A percentile compares a stretch with the other conserved stretches of the same genome.
Conservation (phyloP, 768 basidiomycete species). For the Russula emetica region DNA sequence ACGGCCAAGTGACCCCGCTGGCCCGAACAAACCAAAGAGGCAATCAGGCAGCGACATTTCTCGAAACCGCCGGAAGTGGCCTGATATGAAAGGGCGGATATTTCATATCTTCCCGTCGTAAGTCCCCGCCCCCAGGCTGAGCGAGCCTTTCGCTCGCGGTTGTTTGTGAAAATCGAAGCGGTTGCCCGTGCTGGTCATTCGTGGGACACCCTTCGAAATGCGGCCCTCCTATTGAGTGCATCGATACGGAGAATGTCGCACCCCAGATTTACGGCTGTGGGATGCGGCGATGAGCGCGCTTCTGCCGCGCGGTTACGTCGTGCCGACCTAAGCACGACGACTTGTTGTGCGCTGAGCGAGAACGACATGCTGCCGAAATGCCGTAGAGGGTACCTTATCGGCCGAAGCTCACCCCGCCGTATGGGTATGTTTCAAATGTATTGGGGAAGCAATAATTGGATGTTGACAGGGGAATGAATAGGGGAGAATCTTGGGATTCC, state of each 20-base stretch:
- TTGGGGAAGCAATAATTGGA: not conserved
- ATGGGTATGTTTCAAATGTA: conserved; percentile 11
- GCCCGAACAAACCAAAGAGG: conserved; percentile 7
- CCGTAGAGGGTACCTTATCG: conserved; percentile 9
- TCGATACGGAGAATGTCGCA: not conserved
- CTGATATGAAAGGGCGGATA: conserved; percentile 4
- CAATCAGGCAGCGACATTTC: not conserved
- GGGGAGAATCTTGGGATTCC: conserved; percentile 11
- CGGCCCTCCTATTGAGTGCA: not conserved
- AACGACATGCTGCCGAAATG: not conserved
- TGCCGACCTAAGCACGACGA: not conserved
- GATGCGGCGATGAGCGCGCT: conserved; percentile 10
- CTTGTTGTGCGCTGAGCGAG: not conserved
- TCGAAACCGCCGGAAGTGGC: not conserved
- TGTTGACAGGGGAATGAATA: conserved; percentile 21
- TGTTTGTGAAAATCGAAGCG: not conserved
- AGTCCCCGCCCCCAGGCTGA: conserved; percentile 8
- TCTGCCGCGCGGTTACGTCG: conserved; percentile 7
- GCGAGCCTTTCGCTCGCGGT: not conserved
- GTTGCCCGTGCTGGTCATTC: not conserved
- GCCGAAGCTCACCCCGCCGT: not conserved
- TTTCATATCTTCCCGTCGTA: not conserved
- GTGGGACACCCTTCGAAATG: not conserved
- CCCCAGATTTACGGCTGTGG: conserved; percentile 7
- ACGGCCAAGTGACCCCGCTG: not conserved